Base-by-base conservation (phyloP, 768 basidiomycete species). In the Boletus reticulatus region DNA sequence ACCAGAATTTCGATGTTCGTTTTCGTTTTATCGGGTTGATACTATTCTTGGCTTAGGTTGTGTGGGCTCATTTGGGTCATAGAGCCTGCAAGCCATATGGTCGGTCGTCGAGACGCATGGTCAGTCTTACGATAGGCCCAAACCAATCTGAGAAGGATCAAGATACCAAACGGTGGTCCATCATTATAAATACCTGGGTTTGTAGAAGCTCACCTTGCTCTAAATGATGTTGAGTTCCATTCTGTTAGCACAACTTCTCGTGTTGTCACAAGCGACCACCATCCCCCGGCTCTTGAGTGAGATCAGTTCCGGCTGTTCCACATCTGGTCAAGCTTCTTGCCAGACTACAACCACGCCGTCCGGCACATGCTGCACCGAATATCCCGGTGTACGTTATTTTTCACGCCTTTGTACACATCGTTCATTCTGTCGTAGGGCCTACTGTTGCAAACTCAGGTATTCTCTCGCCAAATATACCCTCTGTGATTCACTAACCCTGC, bases 311-410 rank as follows among this genome's bases (percentile, higher is more conserved):
- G 76, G 82, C 19, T 88, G 34, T 34, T 34, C 34, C 4, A 34
- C 34, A 1, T 71, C 72, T 41, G 78, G 81, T 2, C 62, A 74
- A 4, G 63, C 69, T 20, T 88, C 86, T 29, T 88, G 87, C 69
- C 76, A 78, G 48, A 82, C 80, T 1, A 52, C 67, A 1, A 81
- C 80, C 1, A 51, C 68, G 1, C 75, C 59, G 14, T 44, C 78
- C 44, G 69, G 81, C 52, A 65, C 75, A 12, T 89, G 88, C 66
- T 89, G 88, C 66, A 84, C 83, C 55, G 85, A 88, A 68, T 68
- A 75, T 22, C 86, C 87, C 17, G 81, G 85, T 55, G 85, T 88
- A 63, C 50, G 82, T 75, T 37, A n/a, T 31, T 36, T 8, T 47
- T 36, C 16, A 22, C 0, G 16, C 57, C 50, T 38, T 39, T n/a